Evolutionary conservation across 495 filamentous ascomycete species (phyloP).

Genomic region (Venustampulla echinocandica): DNA sequence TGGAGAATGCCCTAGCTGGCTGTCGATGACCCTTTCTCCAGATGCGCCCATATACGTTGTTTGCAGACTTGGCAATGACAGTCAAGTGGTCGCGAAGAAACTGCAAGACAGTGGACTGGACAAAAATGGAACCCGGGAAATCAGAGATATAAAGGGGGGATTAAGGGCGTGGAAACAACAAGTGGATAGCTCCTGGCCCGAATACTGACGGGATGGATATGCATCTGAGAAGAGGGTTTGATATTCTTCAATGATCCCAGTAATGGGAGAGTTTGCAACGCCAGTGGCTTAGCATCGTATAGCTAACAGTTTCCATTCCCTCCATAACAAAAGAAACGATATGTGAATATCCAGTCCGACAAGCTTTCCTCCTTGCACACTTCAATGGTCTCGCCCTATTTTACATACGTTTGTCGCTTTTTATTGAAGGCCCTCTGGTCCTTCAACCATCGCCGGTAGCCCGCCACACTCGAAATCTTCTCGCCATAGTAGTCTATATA

Average conservation of each 20-base stretch:
- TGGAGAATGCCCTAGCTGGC: conserved; percentile 30
- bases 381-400: background rate
- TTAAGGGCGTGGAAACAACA: conserved; percentile 75
- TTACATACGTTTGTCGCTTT: conserved; percentile 62
- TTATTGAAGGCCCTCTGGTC: conserved; percentile 95
- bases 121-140: conserved; percentile 41
- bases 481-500: conserved; percentile 65
- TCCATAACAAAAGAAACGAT: background rate
- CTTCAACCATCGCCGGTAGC: conserved; percentile 90
- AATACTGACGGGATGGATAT: conserved; percentile 13
- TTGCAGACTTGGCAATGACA: conserved; percentile 84
- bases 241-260: conserved; percentile 7
- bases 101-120: conserved; percentile 61
- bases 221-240: conserved; percentile 7
- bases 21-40: conserved; percentile 28
- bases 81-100: conserved; percentile 64
- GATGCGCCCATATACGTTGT: conserved; percentile 59
- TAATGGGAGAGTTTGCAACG: background rate
- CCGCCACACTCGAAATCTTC: conserved; percentile 87
- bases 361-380: background rate
- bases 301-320: background rate
- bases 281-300: background rate
- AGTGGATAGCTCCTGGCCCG: conserved; percentile 64
- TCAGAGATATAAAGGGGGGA: conserved; percentile 75
- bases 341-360: background rate